Evolutionary conservation across 768 basidiomycete genomes (phyloP).

Genomic region (Panus rudis): DNA sequence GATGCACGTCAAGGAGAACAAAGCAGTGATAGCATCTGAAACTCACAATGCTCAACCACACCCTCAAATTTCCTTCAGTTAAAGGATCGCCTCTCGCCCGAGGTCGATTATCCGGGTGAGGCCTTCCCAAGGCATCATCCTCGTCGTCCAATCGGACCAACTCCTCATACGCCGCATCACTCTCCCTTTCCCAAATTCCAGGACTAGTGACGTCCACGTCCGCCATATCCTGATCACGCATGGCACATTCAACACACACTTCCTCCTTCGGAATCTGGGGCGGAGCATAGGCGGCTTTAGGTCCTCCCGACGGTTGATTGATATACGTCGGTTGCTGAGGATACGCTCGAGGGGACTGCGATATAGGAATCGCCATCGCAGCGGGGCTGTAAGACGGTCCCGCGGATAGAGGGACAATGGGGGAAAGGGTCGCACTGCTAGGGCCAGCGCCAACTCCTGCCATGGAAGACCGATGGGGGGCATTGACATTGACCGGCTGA

Average conservation of each 20-base stretch:
- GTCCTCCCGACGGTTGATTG: slow-evolving; percentile 43
- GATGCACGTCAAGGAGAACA: background rate
- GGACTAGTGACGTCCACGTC: slow-evolving; percentile 85
- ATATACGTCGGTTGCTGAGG: slow-evolving; percentile 76
- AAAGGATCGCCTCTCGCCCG: slow-evolving; percentile 60
- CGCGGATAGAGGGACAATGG: slow-evolving; percentile 48
- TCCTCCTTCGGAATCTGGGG: slow-evolving; percentile 60
- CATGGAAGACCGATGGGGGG: slow-evolving; percentile 41
- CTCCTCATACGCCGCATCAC: slow-evolving; percentile 78
- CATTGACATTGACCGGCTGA: slow-evolving; percentile 29
- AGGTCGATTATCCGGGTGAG: slow-evolving; percentile 50
- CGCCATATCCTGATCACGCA: slow-evolving; percentile 98
- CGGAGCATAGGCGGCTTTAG: slow-evolving; percentile 54
- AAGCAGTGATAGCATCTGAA: background rate
- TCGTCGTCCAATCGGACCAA: slow-evolving; percentile 65
- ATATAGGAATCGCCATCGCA: slow-evolving; percentile 49
- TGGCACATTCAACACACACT: slow-evolving; percentile 93
- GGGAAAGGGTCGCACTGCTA: slow-evolving; percentile 29
- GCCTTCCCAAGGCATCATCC: slow-evolving; percentile 48
- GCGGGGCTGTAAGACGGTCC: slow-evolving; percentile 21
- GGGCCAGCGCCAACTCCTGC: slow-evolving; percentile 27
- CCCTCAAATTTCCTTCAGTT: slow-evolving; percentile 69
- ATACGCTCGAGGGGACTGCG: slow-evolving; percentile 58
- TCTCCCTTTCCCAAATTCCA: slow-evolving; percentile 88
- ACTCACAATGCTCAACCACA: slow-evolving; percentile 76